Evolutionary conservation across 1,139 yeast species (phyloP), one percentile per base, ranked within the genome.

Genomic region (Geotrichum phurueaensis): DNA sequence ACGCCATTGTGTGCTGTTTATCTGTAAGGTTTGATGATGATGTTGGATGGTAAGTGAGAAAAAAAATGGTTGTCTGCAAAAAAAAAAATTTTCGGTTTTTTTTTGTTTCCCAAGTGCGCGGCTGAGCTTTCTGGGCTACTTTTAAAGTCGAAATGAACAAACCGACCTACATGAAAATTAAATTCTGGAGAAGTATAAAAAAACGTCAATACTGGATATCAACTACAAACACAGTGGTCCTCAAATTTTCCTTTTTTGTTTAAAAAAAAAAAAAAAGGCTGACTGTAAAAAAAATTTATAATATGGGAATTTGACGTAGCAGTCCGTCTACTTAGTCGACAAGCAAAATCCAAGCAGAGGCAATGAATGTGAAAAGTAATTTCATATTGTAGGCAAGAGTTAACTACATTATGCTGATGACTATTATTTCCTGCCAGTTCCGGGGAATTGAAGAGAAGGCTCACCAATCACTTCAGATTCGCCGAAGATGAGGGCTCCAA

Each of bases 401-500:
- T 39, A 39, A 15, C 10, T 39, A n/a, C 47, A n/a, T 39, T 39
- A 15, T 39, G 47, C 18, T 36, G 9, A n/a, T n/a, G 9, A 13
- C 47, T 22, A 5, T 39, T 39, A 39, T 39, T 39, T 39, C 18
- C 47, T 5, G 47, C 47, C 47, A 39, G 47, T 39, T 39, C 47
- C 47, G 18, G 61, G 61, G 22, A 58, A 58, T 18, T 33, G 22
- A 22, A 58, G 56, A 3, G 33, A 29, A 10, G 75, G 65, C 7
- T 66, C 62, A 12, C 74, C 68, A 45, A 72, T 71, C 9, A 81
- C 77, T 10, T 69, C 72, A 3, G 90, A 79, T 62, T 81, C 80
- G 2, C 97, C 97, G 73, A 77, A 88, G 0, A 84, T 71, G 65
- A 94, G 77, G 3, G 91, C 85, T 6, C 99, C 99, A 10, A 92